These are phyloP conservation scores for Trichoderma sp. DNA, from an alignment of 2,329 filamentous ascomycete genomes.

Conservation along the genomic window DNA sequence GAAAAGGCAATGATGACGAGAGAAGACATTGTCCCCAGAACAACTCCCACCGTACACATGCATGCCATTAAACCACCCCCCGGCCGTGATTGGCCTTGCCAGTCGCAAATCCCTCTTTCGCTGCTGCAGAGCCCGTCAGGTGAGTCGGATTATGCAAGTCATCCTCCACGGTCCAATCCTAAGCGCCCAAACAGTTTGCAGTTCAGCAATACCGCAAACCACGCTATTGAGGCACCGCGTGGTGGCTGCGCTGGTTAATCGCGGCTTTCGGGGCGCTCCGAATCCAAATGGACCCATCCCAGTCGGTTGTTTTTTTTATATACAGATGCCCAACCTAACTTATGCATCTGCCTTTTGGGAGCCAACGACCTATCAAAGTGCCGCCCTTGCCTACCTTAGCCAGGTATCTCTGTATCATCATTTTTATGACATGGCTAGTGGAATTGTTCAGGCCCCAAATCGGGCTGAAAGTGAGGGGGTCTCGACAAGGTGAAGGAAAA, in stretches of 20 bases:
- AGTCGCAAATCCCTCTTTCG: neutral
- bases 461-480: neutral
- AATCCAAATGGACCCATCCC: neutral
- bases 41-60: neutral
- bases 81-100: neutral
- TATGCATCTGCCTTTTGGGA: neutral
- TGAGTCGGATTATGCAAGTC: constrained; percentile 14
- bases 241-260: constrained; percentile 13
- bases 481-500: neutral
- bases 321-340: constrained; percentile 10
- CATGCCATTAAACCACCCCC: neutral
- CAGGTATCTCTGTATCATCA: neutral
- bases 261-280: constrained; percentile 17
- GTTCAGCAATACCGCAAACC: neutral
- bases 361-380: neutral
- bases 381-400: neutral
- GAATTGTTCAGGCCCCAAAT: neutral
- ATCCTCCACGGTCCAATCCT: neutral
- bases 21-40: neutral
- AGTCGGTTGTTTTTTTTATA: neutral
- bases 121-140: neutral
- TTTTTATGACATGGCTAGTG: neutral
- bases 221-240: neutral
- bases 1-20: neutral
- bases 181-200: neutral